phyloP scores from a whole-genome alignment of 2,329 filamentous ascomycete species.

The Ceratocystis alfenasii region DNA sequence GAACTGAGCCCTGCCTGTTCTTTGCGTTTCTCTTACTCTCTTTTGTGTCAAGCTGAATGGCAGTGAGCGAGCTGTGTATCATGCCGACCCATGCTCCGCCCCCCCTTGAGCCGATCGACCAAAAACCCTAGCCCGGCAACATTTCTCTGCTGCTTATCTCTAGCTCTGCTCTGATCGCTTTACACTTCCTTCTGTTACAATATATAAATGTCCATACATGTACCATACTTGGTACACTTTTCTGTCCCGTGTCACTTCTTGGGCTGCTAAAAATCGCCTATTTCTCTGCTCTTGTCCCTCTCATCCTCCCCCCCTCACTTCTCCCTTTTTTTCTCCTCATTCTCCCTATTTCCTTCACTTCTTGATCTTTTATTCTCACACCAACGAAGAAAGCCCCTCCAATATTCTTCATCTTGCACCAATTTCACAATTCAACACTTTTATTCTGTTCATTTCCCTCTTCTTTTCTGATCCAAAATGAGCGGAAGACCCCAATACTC shows the following conservation, averaged over 20 bases:
- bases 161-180: not conserved
- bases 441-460: not conserved
- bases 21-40: not conserved
- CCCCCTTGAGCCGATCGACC: conserved; percentile 2
- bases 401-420: not conserved
- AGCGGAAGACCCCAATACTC: conserved; percentile 20
- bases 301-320: not conserved
- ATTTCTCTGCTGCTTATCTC: not conserved
- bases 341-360: not conserved
- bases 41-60: not conserved
- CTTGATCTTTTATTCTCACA: conserved; percentile 4
- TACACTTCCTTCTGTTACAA: conserved; percentile 3
- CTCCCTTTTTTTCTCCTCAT: not conserved
- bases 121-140: not conserved
- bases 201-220: not conserved
- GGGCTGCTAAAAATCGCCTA: not conserved
- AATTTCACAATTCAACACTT: not conserved
- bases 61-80: not conserved
- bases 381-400: not conserved
- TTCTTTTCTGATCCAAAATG: conserved; percentile 11
- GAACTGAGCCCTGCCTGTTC: not conserved
- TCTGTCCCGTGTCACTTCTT: not conserved
- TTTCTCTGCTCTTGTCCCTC: conserved; percentile 1
- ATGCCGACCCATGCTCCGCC: conserved; percentile 9
- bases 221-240: not conserved